Evolutionary conservation across 768 basidiomycete genomes (phyloP), one percentile per base, ranked within the genome.

Genomic region (Lentinula raphanica): DNA sequence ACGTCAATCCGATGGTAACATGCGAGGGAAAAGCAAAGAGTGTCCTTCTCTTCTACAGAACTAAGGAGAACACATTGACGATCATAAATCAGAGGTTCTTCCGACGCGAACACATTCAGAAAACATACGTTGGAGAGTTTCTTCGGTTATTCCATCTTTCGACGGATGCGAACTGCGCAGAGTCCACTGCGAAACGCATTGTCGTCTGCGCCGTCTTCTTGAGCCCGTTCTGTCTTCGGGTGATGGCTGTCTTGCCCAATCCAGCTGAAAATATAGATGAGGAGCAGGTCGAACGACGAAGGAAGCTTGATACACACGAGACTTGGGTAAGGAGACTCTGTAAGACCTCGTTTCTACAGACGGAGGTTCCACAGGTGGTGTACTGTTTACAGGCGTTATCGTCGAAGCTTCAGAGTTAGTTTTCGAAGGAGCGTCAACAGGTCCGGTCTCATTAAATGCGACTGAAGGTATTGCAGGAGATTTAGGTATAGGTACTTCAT

Each of bases 21-120:
- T 9, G 46, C 56, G 9, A 57, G 28, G 21, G 56, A 57, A n/a
- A 57, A 21, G 35, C 56, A 57, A 32, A 46, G 44, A 7, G 56
- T 53, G 9, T 39, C 13, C 17, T 15, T n/a, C 38, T 27, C 21
- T 15, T 57, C 46, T 27, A 49, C 42, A 28, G 17, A 40, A 49
- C 40, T 56, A 28, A 11, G 5, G 32, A 35, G 13, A 2, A 35
- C 3, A 35, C 27, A 19, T 27, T 17, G 15, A 3, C 23, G 17
- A 1, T 17, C 19, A 42, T 25, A 17, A 38, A 44, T 2, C 9
- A 13, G 19, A 21, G n/a, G 36, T 39, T 25, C n/a, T n/a, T 11
- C 1, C 3, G 3, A 32, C 2, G 29, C 15, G 36, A 50, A 5
- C 9, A 35, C 32, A 8, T 8, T 35, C 6, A 35, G 31, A 5